Evolutionary conservation across 371 early-diverging fungal species (phyloP).

Genomic region (Catenaria anguillulae): DNA sequence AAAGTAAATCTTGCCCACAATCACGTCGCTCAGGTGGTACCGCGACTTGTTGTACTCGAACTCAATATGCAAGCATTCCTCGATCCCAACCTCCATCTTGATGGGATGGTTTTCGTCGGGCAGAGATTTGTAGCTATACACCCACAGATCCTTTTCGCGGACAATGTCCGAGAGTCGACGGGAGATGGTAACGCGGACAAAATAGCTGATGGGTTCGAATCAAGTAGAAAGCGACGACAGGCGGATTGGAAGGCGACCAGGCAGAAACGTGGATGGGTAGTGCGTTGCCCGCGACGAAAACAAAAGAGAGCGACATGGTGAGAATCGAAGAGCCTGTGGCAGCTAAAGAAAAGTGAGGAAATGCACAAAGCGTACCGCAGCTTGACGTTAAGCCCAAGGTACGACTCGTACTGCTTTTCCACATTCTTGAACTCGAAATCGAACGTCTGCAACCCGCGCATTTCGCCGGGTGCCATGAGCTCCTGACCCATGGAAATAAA

Average conservation of each 20-base stretch:
- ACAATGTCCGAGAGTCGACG: constrained; percentile 61
- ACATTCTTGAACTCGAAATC: constrained; percentile 84
- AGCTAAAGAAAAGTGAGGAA: background rate
- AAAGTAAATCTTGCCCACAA: constrained; percentile 97
- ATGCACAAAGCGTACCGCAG: constrained; percentile 43
- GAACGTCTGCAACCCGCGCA: constrained; percentile 53
- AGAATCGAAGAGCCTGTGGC: background rate
- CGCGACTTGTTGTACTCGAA: constrained; percentile 89
- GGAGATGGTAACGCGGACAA: constrained; percentile 68
- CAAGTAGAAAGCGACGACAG: no score
- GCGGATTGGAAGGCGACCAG: no score
- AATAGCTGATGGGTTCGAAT: no score
- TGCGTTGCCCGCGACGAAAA: no score
- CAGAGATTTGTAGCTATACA: constrained; percentile 71
- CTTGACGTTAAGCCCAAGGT: constrained; percentile 80
- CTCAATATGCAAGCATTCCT: constrained; percentile 87
- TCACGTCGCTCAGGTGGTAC: constrained; percentile 92
- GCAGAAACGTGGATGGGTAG: no score
- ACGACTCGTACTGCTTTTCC: constrained; percentile 81
- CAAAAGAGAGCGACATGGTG: background rate
- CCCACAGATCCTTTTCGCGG: constrained; percentile 70
- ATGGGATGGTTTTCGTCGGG: constrained; percentile 70
- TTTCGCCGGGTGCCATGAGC: constrained; percentile 75
- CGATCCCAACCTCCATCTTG: constrained; percentile 93
- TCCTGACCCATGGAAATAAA: constrained; percentile 77